Base-by-base conservation (phyloP, 257 asterid species). In the Cinchona pubescens region DNA sequence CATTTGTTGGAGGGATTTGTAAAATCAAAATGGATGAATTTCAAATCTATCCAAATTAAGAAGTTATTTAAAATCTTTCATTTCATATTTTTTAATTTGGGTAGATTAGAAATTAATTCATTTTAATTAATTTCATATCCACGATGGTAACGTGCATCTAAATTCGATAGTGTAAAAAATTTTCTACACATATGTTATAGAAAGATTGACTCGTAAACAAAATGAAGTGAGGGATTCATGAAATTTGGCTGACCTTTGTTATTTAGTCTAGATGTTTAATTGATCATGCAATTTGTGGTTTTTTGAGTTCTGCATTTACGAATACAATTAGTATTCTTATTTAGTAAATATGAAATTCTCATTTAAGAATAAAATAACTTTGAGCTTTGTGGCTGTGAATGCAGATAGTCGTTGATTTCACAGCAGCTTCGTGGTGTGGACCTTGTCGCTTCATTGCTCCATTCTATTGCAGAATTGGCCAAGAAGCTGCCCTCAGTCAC, bases 381-480 rank as follows among this genome's bases (percentile, higher is more conserved):
- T 12, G 64, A 27, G 13, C 19, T 59, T 27, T 11, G 15, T 29
- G 16, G 16, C 53, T 29, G 18, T 43, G 29, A 59, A 45, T 66
- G 60, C 90, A 92, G 97, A 86, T 90, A 29, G 98, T 94, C 61
- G 94, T 94, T 27, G 97, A 94, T 73, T 92, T 94, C 88, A 94
- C 97, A 27, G 97, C 97, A 27, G 97, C 97, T 69, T 89, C 97
- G 63, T 94, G 97, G 98, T 94, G 98, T 61, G 97, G 97, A 76
- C 98, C 98, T 1, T 94, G 97, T 45, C 90, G 91, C 56, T 74
- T 88, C 89, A 90, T 94, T 62, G 90, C 97, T 66, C 97, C 98
- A 3, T 89, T 94, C 81, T 88, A n/a, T 89, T 13, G 89, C 90
- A 18, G 97, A 90, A 74, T 83, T 92, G 87, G 97, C 97, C 1